phyloP scores from a whole-genome alignment of 208 protist species.

The Novymonas esmeraldas region DNA sequence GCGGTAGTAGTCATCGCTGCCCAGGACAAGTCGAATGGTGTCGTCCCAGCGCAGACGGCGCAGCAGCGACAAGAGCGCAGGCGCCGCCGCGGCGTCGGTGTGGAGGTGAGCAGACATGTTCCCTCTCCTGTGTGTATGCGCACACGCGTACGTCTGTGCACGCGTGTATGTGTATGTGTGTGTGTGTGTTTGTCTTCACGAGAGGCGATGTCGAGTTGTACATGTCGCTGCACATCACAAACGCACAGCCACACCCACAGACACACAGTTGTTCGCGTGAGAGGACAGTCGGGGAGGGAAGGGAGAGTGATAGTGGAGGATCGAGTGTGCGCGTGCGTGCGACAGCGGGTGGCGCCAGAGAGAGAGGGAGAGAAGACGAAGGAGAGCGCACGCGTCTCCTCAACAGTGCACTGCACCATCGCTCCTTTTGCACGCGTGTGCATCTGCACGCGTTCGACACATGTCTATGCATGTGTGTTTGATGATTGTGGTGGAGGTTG shows the following conservation, averaged over 20 bases:
- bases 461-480: not conserved
- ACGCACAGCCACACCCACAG: not conserved
- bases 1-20: constrained; percentile 36
- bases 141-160: not conserved
- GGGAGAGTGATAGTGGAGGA: not conserved
- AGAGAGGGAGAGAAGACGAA: no score
- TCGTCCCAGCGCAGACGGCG: constrained; percentile 28
- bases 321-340: not conserved
- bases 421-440: no score
- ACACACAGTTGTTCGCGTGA: not conserved
- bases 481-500: not conserved
- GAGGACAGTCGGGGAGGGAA: not conserved
- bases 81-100: no score
- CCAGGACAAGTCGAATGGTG: constrained; percentile 14
- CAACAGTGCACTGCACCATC: no score
- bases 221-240: not conserved
- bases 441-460: no score
- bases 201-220: not conserved
- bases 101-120: not conserved
- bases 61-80: not conserved
- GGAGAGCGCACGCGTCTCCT: no score
- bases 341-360: no score
- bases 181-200: not conserved
- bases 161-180: not conserved
- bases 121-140: not conserved